Evolutionary conservation across 164 flowering plant species (phyloP).

Genomic region (Taxillus chinensis): DNA sequence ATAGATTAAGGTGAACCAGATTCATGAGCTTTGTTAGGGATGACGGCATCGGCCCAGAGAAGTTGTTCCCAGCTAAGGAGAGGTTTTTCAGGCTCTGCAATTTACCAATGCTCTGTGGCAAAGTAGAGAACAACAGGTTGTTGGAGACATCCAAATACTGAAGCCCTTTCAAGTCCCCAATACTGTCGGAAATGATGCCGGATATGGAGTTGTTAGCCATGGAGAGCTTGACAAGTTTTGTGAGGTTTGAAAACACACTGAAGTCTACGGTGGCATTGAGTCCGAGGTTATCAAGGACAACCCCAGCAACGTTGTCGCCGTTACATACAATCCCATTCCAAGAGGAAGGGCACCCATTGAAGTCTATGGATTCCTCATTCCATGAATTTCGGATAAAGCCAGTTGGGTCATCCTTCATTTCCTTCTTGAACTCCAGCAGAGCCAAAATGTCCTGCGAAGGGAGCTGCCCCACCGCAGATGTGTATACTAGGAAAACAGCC

Average conservation of each 20-base stretch:
- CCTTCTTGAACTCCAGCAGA: constrained; percentile 84
- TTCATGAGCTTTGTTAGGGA: constrained; percentile 43
- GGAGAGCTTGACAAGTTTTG: constrained; percentile 79
- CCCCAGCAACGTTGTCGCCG: constrained; percentile 72
- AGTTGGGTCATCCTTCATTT: constrained; percentile 81
- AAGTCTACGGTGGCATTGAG: constrained; percentile 74
- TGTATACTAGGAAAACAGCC: constrained; percentile 18
- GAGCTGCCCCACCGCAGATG: constrained; percentile 50
- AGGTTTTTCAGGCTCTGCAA: constrained; percentile 55
- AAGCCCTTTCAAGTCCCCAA: constrained; percentile 49
- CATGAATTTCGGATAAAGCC: constrained; percentile 77
- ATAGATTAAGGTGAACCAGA: constrained; percentile 64
- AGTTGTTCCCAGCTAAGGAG: constrained; percentile 77
- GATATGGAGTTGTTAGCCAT: constrained; percentile 73
- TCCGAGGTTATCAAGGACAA: constrained; percentile 58
- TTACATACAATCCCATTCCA: constrained; percentile 96
- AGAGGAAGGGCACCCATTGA: constrained; percentile 91
- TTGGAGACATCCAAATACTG: constrained; percentile 68
- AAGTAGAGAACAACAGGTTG: constrained; percentile 52
- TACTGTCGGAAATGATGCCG: constrained; percentile 48
- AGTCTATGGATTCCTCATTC: constrained; percentile 93
- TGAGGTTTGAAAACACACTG: constrained; percentile 70
- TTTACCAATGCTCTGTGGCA: constrained; percentile 60
- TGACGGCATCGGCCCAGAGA: constrained; percentile 65
- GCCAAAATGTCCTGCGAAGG: constrained; percentile 83